These are phyloP conservation scores for Penicillium flavigenum DNA, from an alignment of 495 filamentous ascomycete species.

Conservation along the genomic window DNA sequence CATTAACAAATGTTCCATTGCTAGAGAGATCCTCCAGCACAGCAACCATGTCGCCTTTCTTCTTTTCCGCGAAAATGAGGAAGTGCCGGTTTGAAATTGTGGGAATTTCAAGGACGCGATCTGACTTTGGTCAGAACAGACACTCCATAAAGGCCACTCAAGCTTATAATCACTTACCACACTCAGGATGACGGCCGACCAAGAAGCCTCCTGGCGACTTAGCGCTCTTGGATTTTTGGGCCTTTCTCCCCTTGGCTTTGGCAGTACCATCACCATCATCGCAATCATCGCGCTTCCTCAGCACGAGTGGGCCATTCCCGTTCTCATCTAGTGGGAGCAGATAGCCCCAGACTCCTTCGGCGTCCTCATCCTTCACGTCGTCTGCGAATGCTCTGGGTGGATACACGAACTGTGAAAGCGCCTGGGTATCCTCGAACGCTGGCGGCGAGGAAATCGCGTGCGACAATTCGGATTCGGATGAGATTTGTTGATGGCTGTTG, in stretches of 20 bases:
- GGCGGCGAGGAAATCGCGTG: constrained; percentile 69
- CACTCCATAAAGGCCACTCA: not conserved
- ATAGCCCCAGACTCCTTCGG: constrained; percentile 95
- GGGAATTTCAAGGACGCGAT: constrained; percentile 72
- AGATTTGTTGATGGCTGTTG: constrained; percentile 52
- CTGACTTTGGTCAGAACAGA: constrained; percentile 45
- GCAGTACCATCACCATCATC: constrained; percentile 42
- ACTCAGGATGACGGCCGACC: constrained; percentile 90
- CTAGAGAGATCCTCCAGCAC: constrained; percentile 90
- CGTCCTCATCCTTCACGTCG: constrained; percentile 75
- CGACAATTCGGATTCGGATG: constrained; percentile 56
- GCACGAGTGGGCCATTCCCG: constrained; percentile 67
- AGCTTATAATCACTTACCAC: constrained; percentile 59
- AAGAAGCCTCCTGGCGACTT: constrained; percentile 80
- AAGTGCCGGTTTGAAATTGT: constrained; percentile 97
- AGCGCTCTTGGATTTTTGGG: constrained; percentile 36
- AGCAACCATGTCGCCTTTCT: constrained; percentile 73
- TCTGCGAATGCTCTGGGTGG: constrained; percentile 72
- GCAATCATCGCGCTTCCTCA: constrained; percentile 68
- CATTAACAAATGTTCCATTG: constrained; percentile 96
- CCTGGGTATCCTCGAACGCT: constrained; percentile 55
- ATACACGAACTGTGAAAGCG: constrained; percentile 74
- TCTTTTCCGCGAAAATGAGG: constrained; percentile 84
- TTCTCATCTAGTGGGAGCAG: constrained; percentile 74
- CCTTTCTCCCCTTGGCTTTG: constrained; percentile 40